A percentile compares a stretch with the other conserved stretches of the same genome.
Evolutionary conservation across 345 rosid species (phyloP).

Genomic region (Acer yangbiense): DNA sequence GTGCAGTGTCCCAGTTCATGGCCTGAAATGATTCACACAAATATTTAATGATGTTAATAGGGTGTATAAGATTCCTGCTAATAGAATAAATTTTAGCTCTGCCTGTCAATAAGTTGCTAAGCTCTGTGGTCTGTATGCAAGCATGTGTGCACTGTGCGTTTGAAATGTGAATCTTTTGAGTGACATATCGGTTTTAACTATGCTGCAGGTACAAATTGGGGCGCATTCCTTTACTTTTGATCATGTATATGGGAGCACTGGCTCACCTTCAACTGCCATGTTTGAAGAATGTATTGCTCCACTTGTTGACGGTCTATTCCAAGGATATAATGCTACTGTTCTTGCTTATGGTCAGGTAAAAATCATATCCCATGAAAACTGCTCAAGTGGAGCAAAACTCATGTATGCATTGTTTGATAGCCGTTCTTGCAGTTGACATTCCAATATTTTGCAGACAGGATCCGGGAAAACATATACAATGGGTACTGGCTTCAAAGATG

Average conservation of each 20-base stretch:
- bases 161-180: not conserved
- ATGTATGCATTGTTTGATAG: not conserved
- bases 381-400: conserved; percentile 1
- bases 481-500: conserved; percentile 95
- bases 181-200: conserved; percentile 4
- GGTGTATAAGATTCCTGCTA: not conserved
- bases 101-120: not conserved
- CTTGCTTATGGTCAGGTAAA: conserved; percentile 99
- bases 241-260: conserved; percentile 92
- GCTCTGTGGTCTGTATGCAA: not conserved
- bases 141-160: not conserved
- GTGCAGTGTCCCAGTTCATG: not conserved
- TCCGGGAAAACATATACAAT: conserved; percentile 99
- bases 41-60: not conserved
- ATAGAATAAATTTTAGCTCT: not conserved
- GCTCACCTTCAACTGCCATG: conserved; percentile 77
- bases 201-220: conserved; percentile 89
- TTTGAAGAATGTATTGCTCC: conserved; percentile 88
- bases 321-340: conserved; percentile 98
- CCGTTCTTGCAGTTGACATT: conserved; percentile 21
- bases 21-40: not conserved
- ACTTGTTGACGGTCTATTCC: conserved; percentile 95
- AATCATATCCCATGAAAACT: conserved; percentile 11
- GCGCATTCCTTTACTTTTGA: conserved; percentile 95
- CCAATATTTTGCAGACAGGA: conserved; percentile 70